A percentile compares a stretch with the other conserved stretches of the same genome.
phyloP scores from a whole-genome alignment of 2,329 filamentous ascomycete genomes.

The Claviceps lovelessii region DNA sequence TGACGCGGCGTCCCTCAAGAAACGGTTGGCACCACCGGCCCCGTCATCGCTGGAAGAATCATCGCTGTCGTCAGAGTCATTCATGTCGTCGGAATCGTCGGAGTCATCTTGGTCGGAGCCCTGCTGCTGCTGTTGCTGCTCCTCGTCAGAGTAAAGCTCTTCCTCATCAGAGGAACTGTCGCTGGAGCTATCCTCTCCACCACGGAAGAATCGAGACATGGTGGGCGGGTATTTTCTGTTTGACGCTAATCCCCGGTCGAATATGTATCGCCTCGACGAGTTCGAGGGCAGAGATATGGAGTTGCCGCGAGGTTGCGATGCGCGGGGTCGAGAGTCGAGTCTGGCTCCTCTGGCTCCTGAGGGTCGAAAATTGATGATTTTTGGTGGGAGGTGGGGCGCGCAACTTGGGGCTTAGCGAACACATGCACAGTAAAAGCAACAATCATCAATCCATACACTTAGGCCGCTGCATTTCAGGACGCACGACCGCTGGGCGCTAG shows the following conservation, averaged over 20 bases:
- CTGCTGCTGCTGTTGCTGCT: slow-evolving; percentile 20
- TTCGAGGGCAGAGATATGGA: slow-evolving; percentile 7
- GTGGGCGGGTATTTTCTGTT: slow-evolving; percentile 25
- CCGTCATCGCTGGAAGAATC: slow-evolving; percentile 49
- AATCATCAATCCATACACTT: background rate
- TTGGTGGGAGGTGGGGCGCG: slow-evolving; percentile 28
- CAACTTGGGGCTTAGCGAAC: slow-evolving; percentile 25
- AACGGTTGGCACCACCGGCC: slow-evolving; percentile 60
- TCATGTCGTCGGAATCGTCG: slow-evolving; percentile 27
- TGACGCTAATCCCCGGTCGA: slow-evolving; percentile 4
- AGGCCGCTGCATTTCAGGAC: background rate
- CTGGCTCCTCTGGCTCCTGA: slow-evolving; percentile 12
- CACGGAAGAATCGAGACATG: slow-evolving; percentile 96
- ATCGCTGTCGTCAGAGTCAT: slow-evolving; percentile 39
- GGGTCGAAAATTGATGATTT: slow-evolving; percentile 27
- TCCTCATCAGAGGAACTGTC: slow-evolving; percentile 95
- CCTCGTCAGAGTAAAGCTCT: slow-evolving; percentile 59
- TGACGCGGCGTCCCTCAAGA: slow-evolving; percentile 61
- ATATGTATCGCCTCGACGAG: slow-evolving; percentile 4
- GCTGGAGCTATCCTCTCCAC: slow-evolving; percentile 81
- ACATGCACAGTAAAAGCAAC: background rate
- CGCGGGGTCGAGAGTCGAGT: slow-evolving; percentile 23
- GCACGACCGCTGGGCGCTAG: background rate
- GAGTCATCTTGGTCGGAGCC: slow-evolving; percentile 20
- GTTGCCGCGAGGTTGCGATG: slow-evolving; percentile 15